These are phyloP conservation scores for Miscanthus sacchariflorus DNA, from an alignment of 202 grass and related monocot genomes.

Conservation along the genomic window DNA sequence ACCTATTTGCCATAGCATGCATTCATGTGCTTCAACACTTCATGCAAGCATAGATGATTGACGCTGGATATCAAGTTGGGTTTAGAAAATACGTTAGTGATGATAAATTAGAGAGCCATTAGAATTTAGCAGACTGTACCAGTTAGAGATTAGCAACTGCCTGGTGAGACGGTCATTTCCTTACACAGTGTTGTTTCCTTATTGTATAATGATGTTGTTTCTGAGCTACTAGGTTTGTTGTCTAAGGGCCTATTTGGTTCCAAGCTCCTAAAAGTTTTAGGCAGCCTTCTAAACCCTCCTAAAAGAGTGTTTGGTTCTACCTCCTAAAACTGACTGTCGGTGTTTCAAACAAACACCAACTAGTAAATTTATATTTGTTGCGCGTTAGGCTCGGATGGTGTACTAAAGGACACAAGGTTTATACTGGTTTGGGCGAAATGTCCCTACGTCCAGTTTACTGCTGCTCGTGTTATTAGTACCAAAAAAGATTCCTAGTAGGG, in stretches of 20 bases:
- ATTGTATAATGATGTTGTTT: neutral
- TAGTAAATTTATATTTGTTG: too few species aligned
- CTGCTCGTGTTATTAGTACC: too few species aligned
- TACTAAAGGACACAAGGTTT: too few species aligned
- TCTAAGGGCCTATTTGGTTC: neutral
- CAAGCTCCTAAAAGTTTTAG: too few species aligned
- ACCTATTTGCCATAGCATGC: conserved; percentile 5
- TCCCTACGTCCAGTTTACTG: too few species aligned
- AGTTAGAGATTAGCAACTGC: conserved; percentile 7
- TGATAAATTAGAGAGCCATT: neutral
- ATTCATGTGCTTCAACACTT: conserved; percentile 15
- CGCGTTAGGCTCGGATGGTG: too few species aligned
- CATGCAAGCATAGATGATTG: neutral
- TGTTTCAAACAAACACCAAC: too few species aligned
- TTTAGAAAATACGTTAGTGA: conserved; percentile 6
- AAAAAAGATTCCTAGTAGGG: too few species aligned
- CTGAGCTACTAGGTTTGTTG: neutral
- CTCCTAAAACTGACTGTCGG: too few species aligned
- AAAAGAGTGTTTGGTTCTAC: too few species aligned
- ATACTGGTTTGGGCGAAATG: too few species aligned
- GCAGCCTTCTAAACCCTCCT: too few species aligned
- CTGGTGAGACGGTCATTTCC: neutral
- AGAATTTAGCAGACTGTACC: neutral
- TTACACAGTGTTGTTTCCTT: conserved; percentile 1
- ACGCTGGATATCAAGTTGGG: conserved; percentile 37